phyloP scores from a whole-genome alignment of 2,329 filamentous ascomycete genomes.

The Ophiocordyceps camponoti-rufipedis region DNA sequence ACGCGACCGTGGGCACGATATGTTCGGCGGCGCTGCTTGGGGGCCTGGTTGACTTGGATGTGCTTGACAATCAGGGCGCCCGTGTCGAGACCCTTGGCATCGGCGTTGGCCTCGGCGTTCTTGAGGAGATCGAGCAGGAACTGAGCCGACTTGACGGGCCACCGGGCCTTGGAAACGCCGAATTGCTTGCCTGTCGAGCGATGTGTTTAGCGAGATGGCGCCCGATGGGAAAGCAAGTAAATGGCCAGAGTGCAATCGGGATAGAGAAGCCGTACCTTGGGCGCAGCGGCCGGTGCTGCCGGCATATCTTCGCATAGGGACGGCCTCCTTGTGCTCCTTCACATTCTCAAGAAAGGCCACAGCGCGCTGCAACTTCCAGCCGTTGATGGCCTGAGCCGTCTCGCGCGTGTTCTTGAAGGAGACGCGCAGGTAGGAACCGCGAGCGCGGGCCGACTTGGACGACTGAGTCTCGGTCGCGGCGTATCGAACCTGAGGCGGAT shows the following conservation, averaged over 20 bases:
- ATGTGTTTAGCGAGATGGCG: no score
- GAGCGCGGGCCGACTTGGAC: conserved; percentile 90
- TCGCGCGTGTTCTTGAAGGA: conserved; percentile 99
- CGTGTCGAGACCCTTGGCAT: conserved; percentile 94
- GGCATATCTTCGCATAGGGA: conserved; percentile 95
- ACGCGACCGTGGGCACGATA: conserved; percentile 99
- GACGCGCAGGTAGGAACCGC: conserved; percentile 96
- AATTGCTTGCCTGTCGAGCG: conserved; percentile 73
- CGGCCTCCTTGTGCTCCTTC: conserved; percentile 87
- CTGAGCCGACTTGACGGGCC: conserved; percentile 98
- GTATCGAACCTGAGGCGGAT: conserved; percentile 67
- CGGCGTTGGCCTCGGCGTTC: conserved; percentile 94
- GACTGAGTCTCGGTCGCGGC: conserved; percentile 73
- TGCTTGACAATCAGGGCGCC: conserved; percentile 97
- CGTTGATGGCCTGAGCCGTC: conserved; percentile 98
- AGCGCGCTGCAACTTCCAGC: conserved; percentile 93
- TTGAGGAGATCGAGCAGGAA: conserved; percentile 94
- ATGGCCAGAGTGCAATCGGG: background rate
- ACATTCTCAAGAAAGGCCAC: conserved; percentile 97
- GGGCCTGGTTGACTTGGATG: conserved; percentile 99
- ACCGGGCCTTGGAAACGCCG: conserved; percentile 94
- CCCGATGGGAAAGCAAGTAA: conserved; percentile 1
- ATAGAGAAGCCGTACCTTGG: conserved; percentile 56
- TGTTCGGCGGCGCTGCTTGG: conserved; percentile 96
- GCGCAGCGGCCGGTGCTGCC: conserved; percentile 89